Conservation (phyloP, 345 rosid species). For the Salix brachista region DNA sequence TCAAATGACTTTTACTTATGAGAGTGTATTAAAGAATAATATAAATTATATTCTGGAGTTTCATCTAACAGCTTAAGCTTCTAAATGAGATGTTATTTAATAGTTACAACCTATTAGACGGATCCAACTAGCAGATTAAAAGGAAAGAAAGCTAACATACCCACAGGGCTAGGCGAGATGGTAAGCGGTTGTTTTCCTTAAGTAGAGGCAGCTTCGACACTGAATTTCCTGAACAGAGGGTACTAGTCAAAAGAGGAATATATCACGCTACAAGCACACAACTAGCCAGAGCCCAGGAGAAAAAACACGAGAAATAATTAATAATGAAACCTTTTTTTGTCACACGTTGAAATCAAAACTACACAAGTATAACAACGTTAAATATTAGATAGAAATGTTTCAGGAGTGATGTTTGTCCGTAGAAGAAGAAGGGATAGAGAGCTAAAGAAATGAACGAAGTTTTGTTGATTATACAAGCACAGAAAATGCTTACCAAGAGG, state of each 20-base stretch:
- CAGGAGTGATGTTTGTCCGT: background rate
- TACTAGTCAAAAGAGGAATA: background rate
- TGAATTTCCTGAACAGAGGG: background rate
- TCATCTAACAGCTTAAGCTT: too few relatives aligned
- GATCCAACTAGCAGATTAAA: background rate
- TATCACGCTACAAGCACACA: background rate
- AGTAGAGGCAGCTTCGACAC: background rate
- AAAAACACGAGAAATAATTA: background rate
- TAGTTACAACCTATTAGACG: background rate
- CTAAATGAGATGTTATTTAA: rapidly evolving
- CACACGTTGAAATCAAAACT: background rate
- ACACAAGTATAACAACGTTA: background rate
- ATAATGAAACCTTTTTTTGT: background rate
- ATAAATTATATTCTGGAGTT: rapidly evolving
- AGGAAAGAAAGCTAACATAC: background rate
- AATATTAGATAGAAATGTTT: background rate
- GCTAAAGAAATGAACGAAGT: background rate
- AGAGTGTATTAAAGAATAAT: too few relatives aligned
- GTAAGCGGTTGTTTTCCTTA: background rate
- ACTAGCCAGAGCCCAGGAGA: background rate
- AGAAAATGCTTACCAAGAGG: background rate
- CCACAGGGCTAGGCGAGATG: background rate
- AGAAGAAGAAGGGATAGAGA: background rate
- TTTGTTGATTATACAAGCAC: background rate
- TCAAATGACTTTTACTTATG: too few relatives aligned